Percentiles rank a stretch among this genome's conserved stretches.
Conservation (phyloP, 495 filamentous ascomycete species). For the Penicillium egyptiacum region DNA sequence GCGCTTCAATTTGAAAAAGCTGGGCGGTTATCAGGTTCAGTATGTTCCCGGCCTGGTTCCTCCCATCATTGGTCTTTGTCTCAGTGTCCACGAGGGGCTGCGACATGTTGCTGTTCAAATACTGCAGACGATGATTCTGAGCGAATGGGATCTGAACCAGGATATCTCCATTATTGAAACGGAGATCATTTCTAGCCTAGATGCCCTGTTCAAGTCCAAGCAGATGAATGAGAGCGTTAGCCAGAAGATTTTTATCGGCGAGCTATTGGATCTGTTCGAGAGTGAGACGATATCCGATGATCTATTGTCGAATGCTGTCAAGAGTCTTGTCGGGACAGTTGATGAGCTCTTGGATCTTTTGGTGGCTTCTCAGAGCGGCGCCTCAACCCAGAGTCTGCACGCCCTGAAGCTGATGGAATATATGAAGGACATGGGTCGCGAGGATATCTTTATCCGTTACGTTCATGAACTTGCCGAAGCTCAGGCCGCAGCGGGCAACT, state of each 20-base stretch:
- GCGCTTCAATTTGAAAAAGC: constrained; percentile 74
- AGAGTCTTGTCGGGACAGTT: constrained; percentile 74
- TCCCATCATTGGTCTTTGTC: constrained; percentile 88
- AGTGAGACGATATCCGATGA: constrained; percentile 67
- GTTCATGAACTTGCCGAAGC: constrained; percentile 87
- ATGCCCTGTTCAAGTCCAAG: constrained; percentile 86
- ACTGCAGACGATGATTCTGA: constrained; percentile 95
- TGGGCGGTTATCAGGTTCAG: constrained; percentile 97
- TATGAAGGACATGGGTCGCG: constrained; percentile 93
- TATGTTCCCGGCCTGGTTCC: constrained; percentile 91
- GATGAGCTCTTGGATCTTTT: constrained; percentile 90
- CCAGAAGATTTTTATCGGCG: constrained; percentile 88
- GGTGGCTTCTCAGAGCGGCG: constrained; percentile 84
- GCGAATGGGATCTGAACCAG: constrained; percentile 96
- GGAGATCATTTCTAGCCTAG: constrained; percentile 94
- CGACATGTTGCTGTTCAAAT: constrained; percentile 88
- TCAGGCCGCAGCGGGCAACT: constrained; percentile 73
- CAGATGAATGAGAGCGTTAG: constrained; percentile 82
- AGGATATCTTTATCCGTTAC: constrained; percentile 95
- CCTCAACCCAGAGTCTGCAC: constrained; percentile 78
- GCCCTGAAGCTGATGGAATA: constrained; percentile 94
- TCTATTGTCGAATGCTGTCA: constrained; percentile 72
- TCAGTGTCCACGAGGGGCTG: constrained; percentile 92
- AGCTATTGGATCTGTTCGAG: constrained; percentile 80
- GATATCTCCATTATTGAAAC: constrained; percentile 90